Percentiles rank a stretch among this genome's conserved stretches.
phyloP scores from a whole-genome alignment of 1,284 basidiomycete genomes.

The Trametes versicolor region DNA sequence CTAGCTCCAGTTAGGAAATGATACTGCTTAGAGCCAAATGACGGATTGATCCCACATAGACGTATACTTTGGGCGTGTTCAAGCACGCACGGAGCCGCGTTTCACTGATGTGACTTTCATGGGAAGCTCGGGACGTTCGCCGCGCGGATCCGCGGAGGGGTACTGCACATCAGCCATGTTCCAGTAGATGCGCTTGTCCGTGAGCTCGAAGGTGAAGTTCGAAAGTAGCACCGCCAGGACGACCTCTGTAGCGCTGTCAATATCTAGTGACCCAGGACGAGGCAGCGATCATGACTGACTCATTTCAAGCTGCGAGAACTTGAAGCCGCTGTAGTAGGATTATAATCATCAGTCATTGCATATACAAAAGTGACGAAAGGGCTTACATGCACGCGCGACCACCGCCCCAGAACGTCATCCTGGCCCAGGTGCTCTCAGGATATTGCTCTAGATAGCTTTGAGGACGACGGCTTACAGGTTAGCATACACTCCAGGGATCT shows the following conservation, averaged over 20 bases:
- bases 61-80: neutral
- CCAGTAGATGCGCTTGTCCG: conserved; percentile 32
- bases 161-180: conserved; percentile 33
- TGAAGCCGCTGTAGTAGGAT: conserved; percentile 40
- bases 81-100: neutral
- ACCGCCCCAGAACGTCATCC: conserved; percentile 37
- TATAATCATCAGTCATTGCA: neutral
- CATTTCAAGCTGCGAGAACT: conserved; percentile 46
- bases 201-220: conserved; percentile 27
- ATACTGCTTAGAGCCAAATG: too few relatives aligned
- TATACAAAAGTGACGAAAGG: neutral
- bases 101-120: conserved; percentile 21
- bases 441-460: neutral
- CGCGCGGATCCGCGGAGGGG: conserved; percentile 30
- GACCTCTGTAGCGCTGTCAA: conserved; percentile 26
- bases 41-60: too few relatives aligned
- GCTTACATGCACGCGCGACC: conserved; percentile 45
- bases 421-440: neutral
- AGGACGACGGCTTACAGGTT: conserved; percentile 27
- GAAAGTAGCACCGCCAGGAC: conserved; percentile 26
- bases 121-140: conserved; percentile 27
- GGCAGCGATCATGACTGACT: conserved; percentile 25
- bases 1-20: too few relatives aligned
- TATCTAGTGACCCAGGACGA: neutral
- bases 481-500: conserved; percentile 34